Percentiles rank a stretch among this genome's conserved stretches.
Conservation (phyloP, 805 yeast genomes). For the Zygosaccharomyces lentus region DNA sequence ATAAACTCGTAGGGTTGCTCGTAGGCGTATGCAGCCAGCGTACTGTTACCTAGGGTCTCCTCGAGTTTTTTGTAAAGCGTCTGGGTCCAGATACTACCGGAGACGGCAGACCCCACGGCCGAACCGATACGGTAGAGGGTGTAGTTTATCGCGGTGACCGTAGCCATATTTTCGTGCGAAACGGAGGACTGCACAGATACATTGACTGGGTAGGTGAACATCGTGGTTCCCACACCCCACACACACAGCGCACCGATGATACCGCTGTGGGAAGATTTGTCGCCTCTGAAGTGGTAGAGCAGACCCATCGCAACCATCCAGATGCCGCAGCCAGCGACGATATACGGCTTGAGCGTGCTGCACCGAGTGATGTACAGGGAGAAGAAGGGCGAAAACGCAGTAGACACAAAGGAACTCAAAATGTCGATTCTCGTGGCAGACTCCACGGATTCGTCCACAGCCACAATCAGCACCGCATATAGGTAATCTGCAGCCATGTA, state of each 20-base stretch:
- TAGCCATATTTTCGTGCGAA: conserved; percentile 65
- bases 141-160: conserved; percentile 54
- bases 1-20: conserved; percentile 51
- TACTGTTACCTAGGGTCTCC: conserved; percentile 35
- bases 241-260: conserved; percentile 62
- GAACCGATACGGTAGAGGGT: conserved; percentile 60
- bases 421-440: conserved; percentile 65
- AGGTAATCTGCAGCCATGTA: conserved; percentile 67
- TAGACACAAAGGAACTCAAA: conserved; percentile 61
- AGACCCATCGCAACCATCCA: conserved; percentile 64
- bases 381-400: conserved; percentile 52
- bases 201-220: conserved; percentile 62
- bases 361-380: conserved; percentile 49
- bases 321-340: conserved; percentile 51
- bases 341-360: conserved; percentile 55
- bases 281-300: conserved; percentile 52
- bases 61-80: conserved; percentile 44
- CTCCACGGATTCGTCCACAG: conserved; percentile 50
- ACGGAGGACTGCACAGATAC: conserved; percentile 57
- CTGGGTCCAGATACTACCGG: conserved; percentile 61
- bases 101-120: conserved; percentile 58
- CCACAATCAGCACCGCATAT: conserved; percentile 62
- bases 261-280: conserved; percentile 47
- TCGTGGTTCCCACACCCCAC: conserved; percentile 67
- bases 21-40: conserved; percentile 46